Evolutionary conservation across 192 early-diverging fungal species (phyloP).

Genomic region (Geranomyces michiganensis): DNA sequence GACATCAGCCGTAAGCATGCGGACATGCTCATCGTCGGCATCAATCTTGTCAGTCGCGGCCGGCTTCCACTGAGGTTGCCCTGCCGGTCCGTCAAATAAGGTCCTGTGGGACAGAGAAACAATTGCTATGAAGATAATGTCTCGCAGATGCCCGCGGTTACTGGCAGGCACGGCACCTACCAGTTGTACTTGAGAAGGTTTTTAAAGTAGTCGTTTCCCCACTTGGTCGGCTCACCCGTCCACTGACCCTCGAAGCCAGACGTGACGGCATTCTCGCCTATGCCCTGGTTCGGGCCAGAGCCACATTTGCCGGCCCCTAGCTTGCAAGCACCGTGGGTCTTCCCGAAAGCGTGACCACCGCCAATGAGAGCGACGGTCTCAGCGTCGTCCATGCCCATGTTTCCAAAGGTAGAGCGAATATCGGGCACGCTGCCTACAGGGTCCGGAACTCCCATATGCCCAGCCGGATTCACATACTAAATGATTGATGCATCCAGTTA

Average conservation of each 20-base stretch:
- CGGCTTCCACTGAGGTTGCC: constrained; percentile 48
- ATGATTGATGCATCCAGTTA: too few relatives aligned
- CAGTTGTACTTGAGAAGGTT: constrained; percentile 48
- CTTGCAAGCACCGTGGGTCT: constrained; percentile 53
- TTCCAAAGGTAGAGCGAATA: constrained; percentile 58
- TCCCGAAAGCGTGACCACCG: constrained; percentile 62
- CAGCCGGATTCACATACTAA: constrained; percentile 65
- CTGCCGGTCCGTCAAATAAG: constrained; percentile 33
- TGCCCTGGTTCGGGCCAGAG: constrained; percentile 27
- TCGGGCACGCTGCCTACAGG: constrained; percentile 54
- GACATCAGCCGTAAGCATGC: constrained; percentile 65
- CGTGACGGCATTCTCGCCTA: constrained; percentile 40
- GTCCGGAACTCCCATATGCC: constrained; percentile 61
- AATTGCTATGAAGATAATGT: too few relatives aligned
- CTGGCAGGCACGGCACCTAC: too few relatives aligned
- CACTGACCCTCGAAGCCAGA: constrained; percentile 83
- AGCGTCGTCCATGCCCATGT: constrained; percentile 60
- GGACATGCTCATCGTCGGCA: constrained; percentile 1
- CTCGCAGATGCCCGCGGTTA: too few relatives aligned
- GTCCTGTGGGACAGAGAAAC: too few relatives aligned
- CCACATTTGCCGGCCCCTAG: constrained; percentile 35
- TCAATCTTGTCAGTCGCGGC: constrained; percentile 18
- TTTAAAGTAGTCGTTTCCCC: constrained; percentile 80
- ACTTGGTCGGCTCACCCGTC: constrained; percentile 76
- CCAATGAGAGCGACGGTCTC: constrained; percentile 70